phyloP scores from a whole-genome alignment of 441 rosid genomes.

The Bocquillonia castaneifolia region DNA sequence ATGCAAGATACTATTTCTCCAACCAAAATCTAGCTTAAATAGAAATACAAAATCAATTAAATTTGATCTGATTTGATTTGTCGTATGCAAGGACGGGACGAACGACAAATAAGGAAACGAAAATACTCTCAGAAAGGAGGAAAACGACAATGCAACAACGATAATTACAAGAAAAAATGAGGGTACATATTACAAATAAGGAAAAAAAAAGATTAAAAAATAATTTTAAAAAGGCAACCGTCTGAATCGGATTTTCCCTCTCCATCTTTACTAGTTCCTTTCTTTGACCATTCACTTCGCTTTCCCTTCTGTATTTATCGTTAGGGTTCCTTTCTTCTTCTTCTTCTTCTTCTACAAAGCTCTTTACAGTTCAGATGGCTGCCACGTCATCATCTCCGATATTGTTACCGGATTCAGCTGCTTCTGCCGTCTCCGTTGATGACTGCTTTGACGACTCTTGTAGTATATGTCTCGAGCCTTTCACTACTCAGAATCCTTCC shows the following conservation, averaged over 20 bases:
- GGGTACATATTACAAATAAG: not conserved
- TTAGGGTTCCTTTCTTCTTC: slow-evolving; percentile 33
- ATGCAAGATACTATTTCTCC: no score
- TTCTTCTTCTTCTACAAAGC: not conserved
- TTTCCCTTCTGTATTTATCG: slow-evolving; percentile 23
- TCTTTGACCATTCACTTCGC: no score
- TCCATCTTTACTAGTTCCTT: no score
- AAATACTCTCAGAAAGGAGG: not conserved
- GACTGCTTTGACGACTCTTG: slow-evolving; percentile 64
- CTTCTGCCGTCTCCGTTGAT: slow-evolving; percentile 28
- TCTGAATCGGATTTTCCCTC: slow-evolving; percentile 41
- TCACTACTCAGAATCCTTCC: slow-evolving; percentile 57
- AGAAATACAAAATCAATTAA: not conserved
- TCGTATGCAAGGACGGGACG: no score
- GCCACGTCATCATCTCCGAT: slow-evolving; percentile 19
- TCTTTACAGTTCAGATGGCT: slow-evolving; percentile 41
- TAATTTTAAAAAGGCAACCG: slow-evolving; percentile 31
- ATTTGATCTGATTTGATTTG: not conserved
- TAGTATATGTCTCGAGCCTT: slow-evolving; percentile 85
- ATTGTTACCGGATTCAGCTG: slow-evolving; percentile 10
- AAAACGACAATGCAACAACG: not conserved
- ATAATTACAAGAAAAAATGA: not conserved
- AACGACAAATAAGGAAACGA: no score
- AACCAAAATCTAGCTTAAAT: no score
- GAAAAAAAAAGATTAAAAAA: not conserved